These are phyloP conservation scores for Apiospora marii DNA, from an alignment of 2,329 filamentous ascomycete species.

Conservation along the genomic window DNA sequence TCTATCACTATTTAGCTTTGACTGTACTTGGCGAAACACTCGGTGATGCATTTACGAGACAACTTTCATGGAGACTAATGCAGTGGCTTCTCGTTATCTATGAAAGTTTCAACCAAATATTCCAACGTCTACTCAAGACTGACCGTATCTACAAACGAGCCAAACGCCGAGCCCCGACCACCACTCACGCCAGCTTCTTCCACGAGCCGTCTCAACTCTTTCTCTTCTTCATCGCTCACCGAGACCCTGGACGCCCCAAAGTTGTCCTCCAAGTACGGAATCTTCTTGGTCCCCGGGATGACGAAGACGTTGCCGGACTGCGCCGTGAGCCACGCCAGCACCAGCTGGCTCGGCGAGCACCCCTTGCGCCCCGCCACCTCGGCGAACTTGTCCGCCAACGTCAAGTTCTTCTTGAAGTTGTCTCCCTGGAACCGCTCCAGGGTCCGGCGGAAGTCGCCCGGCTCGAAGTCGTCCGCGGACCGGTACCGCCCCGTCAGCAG, in stretches of 20 bases:
- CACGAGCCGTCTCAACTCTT: conserved; percentile 44
- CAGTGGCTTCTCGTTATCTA: no score
- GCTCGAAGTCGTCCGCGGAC: conserved; percentile 54
- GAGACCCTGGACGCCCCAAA: conserved; percentile 41
- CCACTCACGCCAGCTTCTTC: conserved; percentile 14
- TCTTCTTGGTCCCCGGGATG: conserved; percentile 46
- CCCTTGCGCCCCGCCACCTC: conserved; percentile 44
- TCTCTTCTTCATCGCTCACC: conserved; percentile 45
- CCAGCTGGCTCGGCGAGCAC: conserved; percentile 59
- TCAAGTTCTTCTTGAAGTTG: conserved; percentile 64
- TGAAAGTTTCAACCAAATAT: no score
- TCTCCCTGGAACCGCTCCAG: conserved; percentile 59
- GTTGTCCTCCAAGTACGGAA: conserved; percentile 44
- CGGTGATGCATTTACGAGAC: no score
- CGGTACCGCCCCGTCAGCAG: conserved; percentile 61
- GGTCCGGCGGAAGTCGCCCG: conserved; percentile 54
- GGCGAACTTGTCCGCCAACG: conserved; percentile 58
- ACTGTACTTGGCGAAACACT: no score
- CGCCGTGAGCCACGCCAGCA: conserved; percentile 64
- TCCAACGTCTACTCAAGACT: no score
- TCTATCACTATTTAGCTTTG: no score
- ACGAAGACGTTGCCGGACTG: conserved; percentile 53
- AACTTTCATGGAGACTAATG: no score
- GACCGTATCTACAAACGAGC: background rate
- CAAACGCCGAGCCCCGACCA: background rate